Base-by-base conservation (phyloP, 2,329 filamentous ascomycete genomes). In the Sporothrix variecibatus region DNA sequence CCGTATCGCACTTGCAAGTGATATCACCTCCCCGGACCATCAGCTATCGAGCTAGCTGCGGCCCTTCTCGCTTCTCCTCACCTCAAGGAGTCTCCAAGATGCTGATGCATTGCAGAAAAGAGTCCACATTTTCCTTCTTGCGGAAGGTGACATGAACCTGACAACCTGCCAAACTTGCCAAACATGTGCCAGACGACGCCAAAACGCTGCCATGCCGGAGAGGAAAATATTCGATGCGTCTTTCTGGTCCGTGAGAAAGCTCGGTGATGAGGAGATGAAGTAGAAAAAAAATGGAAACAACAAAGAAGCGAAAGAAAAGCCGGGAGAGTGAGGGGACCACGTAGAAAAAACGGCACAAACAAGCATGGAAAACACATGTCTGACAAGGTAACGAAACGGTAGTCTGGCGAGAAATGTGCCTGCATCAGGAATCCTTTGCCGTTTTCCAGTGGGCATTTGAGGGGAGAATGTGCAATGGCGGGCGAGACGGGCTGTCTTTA, bases 351-450 rank as follows among this genome's bases (percentile, higher is more conserved):
- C 12, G 8, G n/a, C 43, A 1, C 23, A 72, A 20, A 49, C 43
- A 58, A 15, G 68, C 72, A 62, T 62, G 62, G 71, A 56, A 73
- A 68, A 68, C 62, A 68, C 60, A 68, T 73, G 71, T 49, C 34
- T 56, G 49, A 68, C 71, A 73, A 58, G 71, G 58, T 65, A 43
- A 56, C 23, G 23, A 23, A 23, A 12, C 51, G 8, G 23, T 4
- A 56, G 23, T 56, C 23, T 26, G 5, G 31, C 58, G 31, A 65
- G 34, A 43, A 65, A 43, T 43, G 34, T 17, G n/a, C 60, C n/a
- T 26, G 34, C n/a, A 43, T 65, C 60, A 26, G 9, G 34, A 65
- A 43, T 40, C 38, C 20, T 46, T 67, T 46, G 23, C 62, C 38
- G 5, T 46, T 4, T 6, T 49, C 12, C 43, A 8, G 15, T 40